Evolutionary conservation across 306 rosid genomes (phyloP).

Genomic region (Glycine latifolia): DNA sequence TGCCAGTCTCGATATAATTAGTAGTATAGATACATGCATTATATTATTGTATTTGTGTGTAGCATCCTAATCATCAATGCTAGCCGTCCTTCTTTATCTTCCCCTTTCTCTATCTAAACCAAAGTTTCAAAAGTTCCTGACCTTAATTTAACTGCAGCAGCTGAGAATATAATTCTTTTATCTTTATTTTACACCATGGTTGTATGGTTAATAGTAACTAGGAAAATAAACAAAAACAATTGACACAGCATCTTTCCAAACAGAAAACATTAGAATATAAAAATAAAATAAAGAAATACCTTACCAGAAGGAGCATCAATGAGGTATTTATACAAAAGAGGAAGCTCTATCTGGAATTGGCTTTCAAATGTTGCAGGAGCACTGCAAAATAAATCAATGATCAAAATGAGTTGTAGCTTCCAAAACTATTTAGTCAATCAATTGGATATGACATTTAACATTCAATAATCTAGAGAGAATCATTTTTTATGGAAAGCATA

Average conservation of each 20-base stretch:
- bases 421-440: constrained; percentile 20
- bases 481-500: neutral
- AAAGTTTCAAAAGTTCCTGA: constrained; percentile 31
- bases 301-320: constrained; percentile 65
- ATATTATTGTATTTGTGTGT: neutral
- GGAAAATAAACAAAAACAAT: constrained; percentile 34
- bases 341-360: constrained; percentile 68
- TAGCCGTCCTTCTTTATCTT: constrained; percentile 8
- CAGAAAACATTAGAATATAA: constrained; percentile 20
- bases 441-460: constrained; percentile 23
- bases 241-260: constrained; percentile 14
- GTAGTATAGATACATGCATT: neutral
- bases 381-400: constrained; percentile 55
- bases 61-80: constrained; percentile 12
- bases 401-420: constrained; percentile 4
- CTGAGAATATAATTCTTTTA: constrained; percentile 4
- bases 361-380: constrained; percentile 84
- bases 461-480: constrained; percentile 21
- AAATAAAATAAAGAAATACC: constrained; percentile 61
- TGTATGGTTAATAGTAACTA: constrained; percentile 8
- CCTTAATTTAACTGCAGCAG: neutral
- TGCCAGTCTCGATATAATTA: neutral
- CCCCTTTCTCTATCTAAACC: constrained; percentile 7
- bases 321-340: constrained; percentile 68
- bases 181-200: neutral